These are phyloP conservation scores for Amanita thiersii DNA, from an alignment of 768 basidiomycete genomes.

Conservation along the genomic window DNA sequence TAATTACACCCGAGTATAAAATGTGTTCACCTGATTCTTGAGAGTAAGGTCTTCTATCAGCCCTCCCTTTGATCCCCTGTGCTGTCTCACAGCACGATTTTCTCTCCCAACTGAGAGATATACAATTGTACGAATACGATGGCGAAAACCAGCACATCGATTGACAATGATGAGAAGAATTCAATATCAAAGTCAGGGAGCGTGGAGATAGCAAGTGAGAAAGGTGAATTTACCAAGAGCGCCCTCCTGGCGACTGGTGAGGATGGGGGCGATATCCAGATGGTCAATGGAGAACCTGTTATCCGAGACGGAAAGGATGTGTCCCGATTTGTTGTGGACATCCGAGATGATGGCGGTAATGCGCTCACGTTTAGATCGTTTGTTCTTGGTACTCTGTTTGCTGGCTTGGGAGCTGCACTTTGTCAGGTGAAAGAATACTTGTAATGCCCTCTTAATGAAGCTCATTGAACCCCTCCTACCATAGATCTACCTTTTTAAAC, in stretches of 20 bases:
- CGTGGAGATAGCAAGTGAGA: background rate
- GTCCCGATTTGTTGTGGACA: constrained; percentile 28
- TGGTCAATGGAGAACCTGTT: constrained; percentile 9
- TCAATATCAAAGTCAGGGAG: background rate
- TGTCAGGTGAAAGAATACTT: constrained; percentile 10
- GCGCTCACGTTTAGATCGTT: constrained; percentile 35
- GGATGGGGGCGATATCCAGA: background rate
- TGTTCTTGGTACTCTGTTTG: constrained; percentile 32
- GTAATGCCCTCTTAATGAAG: background rate
- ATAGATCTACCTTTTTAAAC: constrained; percentile 56
- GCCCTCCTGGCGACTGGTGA: background rate
- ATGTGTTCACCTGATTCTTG: too few species aligned
- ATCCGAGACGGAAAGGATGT: constrained; percentile 22
- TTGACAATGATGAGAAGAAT: too few species aligned
- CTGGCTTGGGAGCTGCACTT: constrained; percentile 35
- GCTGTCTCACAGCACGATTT: too few species aligned
- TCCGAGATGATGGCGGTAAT: constrained; percentile 34
- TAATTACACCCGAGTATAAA: too few species aligned
- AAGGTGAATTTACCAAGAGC: background rate
- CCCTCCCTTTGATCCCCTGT: too few species aligned
- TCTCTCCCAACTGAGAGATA: too few species aligned
- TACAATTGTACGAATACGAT: too few species aligned
- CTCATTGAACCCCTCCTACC: constrained; percentile 1
- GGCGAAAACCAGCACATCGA: too few species aligned
- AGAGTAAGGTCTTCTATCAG: too few species aligned